These are phyloP conservation scores for Phlegmacium glaucopus DNA, from an alignment of 768 basidiomycete genomes.

Conservation along the genomic window DNA sequence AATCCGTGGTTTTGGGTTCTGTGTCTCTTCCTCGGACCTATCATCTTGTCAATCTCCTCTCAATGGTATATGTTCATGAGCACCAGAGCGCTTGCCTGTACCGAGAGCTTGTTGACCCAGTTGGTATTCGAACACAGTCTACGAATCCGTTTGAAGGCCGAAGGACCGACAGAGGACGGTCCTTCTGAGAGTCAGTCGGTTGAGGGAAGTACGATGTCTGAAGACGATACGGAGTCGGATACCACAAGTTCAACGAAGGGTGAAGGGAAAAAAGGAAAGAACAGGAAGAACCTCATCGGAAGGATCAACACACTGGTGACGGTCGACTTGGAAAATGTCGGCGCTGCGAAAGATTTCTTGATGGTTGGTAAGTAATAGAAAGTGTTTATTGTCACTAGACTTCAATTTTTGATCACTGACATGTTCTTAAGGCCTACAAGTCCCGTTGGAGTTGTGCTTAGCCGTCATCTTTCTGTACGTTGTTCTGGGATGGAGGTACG, in stretches of 20 bases:
- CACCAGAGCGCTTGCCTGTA: conserved; percentile 36
- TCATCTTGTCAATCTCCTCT: conserved; percentile 40
- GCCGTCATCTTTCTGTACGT: conserved; percentile 42
- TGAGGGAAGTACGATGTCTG: neutral
- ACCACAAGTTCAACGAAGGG: neutral
- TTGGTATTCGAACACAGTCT: conserved; percentile 46
- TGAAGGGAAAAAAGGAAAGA: conserved; percentile 10
- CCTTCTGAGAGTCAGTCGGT: conserved; percentile 1
- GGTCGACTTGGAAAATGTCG: conserved; percentile 48
- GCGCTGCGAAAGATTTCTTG: conserved; percentile 32
- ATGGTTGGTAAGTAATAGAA: conserved; percentile 16
- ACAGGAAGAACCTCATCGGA: conserved; percentile 54
- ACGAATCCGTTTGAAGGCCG: conserved; percentile 59
- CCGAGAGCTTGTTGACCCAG: conserved; percentile 42
- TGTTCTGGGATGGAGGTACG: conserved; percentile 45
- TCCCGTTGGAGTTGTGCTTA: conserved; percentile 37
- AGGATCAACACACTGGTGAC: conserved; percentile 76
- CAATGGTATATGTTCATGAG: conserved; percentile 55
- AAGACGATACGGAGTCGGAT: neutral
- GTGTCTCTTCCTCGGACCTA: conserved; percentile 47
- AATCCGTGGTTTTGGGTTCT: conserved; percentile 69
- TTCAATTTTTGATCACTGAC: conserved; percentile 8
- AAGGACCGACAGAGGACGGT: conserved; percentile 15
- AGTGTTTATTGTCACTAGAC: neutral
- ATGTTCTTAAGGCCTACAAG: conserved; percentile 17